phyloP scores from a whole-genome alignment of 2,329 filamentous ascomycete species.

The Orbilia blumenaviensis region DNA sequence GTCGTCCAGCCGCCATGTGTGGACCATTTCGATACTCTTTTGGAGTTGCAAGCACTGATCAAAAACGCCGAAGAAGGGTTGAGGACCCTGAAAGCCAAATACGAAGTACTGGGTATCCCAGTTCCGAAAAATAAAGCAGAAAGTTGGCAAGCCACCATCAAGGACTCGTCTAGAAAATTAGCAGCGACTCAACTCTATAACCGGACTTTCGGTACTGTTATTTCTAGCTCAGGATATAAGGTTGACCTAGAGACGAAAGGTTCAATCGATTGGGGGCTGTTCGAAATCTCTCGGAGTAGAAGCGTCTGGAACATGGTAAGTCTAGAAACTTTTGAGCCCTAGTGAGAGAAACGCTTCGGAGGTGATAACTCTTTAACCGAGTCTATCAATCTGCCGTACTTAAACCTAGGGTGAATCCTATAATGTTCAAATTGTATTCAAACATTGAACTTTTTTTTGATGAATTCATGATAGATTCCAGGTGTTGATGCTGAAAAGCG shows the following conservation, averaged over 20 bases:
- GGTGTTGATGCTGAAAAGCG: background rate
- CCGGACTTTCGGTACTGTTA: background rate
- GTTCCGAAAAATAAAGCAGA: background rate
- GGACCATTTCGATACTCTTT: constrained; percentile 14
- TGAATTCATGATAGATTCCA: background rate
- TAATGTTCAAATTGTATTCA: background rate
- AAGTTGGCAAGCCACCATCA: background rate
- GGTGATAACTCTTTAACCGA: background rate
- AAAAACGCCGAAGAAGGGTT: constrained; percentile 5
- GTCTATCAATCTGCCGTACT: background rate
- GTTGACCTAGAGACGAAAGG: background rate
- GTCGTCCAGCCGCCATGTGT: constrained; percentile 1
- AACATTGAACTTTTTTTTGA: background rate
- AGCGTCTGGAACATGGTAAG: background rate
- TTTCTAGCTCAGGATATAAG: background rate
- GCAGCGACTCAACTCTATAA: background rate
- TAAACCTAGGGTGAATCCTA: background rate
- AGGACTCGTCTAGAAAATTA: background rate
- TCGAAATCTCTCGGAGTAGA: background rate
- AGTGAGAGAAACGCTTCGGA: background rate
- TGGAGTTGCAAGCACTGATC: background rate
- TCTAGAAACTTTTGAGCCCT: background rate
- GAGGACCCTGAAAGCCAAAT: background rate
- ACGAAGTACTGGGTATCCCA: background rate
- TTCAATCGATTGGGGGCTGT: background rate